Conservation (phyloP, 805 yeast species). For the Kodamaea hsintzibuensis region DNA sequence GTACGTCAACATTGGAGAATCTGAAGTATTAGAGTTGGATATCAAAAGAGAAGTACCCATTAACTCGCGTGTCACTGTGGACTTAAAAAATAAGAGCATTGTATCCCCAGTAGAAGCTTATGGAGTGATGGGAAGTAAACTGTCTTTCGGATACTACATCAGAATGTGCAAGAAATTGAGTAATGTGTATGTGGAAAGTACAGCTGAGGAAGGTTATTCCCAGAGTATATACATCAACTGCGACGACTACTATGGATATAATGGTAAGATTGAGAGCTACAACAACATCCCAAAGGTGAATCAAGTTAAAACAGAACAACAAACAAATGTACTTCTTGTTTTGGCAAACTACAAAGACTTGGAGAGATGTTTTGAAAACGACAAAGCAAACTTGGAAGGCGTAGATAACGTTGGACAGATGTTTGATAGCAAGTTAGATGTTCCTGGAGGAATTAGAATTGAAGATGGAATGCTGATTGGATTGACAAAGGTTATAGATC, state of each 20-base stretch:
- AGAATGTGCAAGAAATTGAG: conserved; percentile 63
- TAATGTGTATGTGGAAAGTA: conserved; percentile 68
- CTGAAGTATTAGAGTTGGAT: conserved; percentile 56
- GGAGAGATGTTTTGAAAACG: conserved; percentile 51
- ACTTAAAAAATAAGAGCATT: conserved; percentile 56
- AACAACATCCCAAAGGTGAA: conserved; percentile 9
- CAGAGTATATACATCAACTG: conserved; percentile 64
- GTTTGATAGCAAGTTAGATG: conserved; percentile 62
- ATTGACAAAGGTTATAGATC: conserved; percentile 33
- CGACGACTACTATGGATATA: conserved; percentile 56
- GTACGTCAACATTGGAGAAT: conserved; percentile 74
- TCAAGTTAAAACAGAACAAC: conserved; percentile 13
- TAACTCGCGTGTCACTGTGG: conserved; percentile 80
- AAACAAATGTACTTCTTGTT: conserved; percentile 49
- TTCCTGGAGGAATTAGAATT: conserved; percentile 58
- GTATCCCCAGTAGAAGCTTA: conserved; percentile 76
- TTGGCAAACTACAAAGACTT: conserved; percentile 66
- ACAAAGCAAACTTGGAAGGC: conserved; percentile 50
- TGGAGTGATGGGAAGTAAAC: conserved; percentile 57
- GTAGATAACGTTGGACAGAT: conserved; percentile 58
- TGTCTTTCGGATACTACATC: conserved; percentile 73
- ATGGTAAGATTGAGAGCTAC: conserved; percentile 21
- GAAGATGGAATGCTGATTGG: conserved; percentile 74
- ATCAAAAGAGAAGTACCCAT: conserved; percentile 63
- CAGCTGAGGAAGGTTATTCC: conserved; percentile 61